Conservation (phyloP, 2,329 filamentous ascomycete species). For the Tolypocladium album region DNA sequence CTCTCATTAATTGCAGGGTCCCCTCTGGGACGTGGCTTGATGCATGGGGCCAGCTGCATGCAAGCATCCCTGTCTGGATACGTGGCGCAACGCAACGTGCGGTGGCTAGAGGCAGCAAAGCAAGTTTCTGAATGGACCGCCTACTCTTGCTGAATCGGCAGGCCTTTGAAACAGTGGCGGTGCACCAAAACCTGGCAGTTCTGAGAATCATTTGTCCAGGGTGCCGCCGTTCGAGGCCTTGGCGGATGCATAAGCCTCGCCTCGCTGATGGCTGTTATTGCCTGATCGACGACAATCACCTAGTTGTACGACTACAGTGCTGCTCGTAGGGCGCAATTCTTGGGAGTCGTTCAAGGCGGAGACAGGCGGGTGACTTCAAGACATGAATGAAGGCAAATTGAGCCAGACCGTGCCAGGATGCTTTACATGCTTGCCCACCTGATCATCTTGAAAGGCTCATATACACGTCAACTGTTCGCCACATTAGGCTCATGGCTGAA, state of each 20-base stretch:
- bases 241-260: neutral
- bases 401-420: neutral
- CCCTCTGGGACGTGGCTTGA: neutral
- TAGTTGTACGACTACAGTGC: no score
- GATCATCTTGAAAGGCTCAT: neutral
- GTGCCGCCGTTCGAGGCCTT: neutral
- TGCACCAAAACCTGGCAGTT: constrained; percentile 3
- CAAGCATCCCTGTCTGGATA: neutral
- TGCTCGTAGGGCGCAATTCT: neutral
- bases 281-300: neutral
- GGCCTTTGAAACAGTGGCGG: constrained; percentile 6
- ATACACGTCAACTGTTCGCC: neutral
- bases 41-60: neutral
- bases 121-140: neutral
- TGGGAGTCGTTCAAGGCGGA: neutral
- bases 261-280: neutral
- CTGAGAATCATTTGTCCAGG: neutral
- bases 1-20: neutral
- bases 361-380: neutral
- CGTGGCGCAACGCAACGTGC: neutral
- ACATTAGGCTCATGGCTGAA: neutral
- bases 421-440: neutral
- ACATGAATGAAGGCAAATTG: neutral
- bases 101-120: neutral
- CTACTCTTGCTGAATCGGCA: neutral